Percentiles rank a stretch among this genome's conserved stretches.
Evolutionary conservation across 768 basidiomycete genomes (phyloP).

Genomic region (Crassisporium funariophilum): DNA sequence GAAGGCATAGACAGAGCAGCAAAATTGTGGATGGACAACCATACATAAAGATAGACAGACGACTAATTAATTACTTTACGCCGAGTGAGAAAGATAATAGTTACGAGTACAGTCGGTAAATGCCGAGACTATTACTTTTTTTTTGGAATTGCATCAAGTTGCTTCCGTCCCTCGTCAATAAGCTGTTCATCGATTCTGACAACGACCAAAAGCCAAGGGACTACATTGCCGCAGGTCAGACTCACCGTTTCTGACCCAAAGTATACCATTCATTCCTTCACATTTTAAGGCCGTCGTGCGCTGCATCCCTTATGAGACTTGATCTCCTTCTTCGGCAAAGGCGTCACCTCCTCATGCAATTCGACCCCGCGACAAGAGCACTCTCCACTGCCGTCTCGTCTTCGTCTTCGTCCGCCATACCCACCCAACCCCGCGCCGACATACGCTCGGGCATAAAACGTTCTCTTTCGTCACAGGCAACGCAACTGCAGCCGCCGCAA

Average conservation of each 20-base stretch:
- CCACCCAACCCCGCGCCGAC: constrained; percentile 8
- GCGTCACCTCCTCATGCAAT: constrained; percentile 63
- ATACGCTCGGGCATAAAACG: constrained; percentile 42
- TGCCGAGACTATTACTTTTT: too few species aligned
- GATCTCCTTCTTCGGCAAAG: constrained; percentile 47
- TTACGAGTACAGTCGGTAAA: too few species aligned
- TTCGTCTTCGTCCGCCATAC: constrained; percentile 10
- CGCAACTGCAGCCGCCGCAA: constrained; percentile 21
- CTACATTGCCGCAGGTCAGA: constrained; percentile 16
- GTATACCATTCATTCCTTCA: constrained; percentile 2
- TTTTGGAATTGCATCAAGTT: constrained; percentile 3
- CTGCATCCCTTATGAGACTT: constrained; percentile 49
- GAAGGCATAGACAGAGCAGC: constrained; percentile 61
- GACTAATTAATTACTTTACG: too few species aligned
- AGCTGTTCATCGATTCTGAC: neutral
- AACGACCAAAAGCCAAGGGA: neutral
- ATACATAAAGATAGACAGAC: constrained; percentile 15
- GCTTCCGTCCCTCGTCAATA: constrained; percentile 9
- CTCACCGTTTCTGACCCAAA: constrained; percentile 1
- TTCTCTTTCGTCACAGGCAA: constrained; percentile 44
- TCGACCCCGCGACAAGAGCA: constrained; percentile 39
- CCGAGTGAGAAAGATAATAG: constrained; percentile 13
- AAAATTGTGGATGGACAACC: constrained; percentile 37
- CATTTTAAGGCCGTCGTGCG: neutral
- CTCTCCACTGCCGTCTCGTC: constrained; percentile 28